Evolutionary conservation across 139 green algal species (phyloP).

Genomic region (Dunaliella primolecta): DNA sequence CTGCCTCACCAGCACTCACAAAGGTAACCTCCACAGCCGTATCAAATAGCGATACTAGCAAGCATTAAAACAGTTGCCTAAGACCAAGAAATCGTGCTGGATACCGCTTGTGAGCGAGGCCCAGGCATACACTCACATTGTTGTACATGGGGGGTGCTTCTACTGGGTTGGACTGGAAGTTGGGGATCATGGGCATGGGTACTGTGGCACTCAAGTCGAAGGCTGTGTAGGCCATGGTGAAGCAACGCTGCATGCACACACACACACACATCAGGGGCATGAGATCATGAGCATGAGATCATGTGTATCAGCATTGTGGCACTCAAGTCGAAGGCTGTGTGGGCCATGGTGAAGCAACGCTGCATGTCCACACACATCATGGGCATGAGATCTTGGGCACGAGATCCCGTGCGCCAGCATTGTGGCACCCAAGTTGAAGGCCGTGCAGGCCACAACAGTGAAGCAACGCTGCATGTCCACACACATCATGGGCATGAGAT

Average conservation of each 20-base stretch:
- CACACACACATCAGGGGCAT: neutral
- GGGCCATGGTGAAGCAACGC: constrained; percentile 4
- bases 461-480: constrained; percentile 4
- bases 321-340: constrained; percentile 1
- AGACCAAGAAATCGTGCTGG: too few relatives aligned
- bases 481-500: too few relatives aligned
- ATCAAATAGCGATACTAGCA: too few relatives aligned
- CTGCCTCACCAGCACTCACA: too few relatives aligned
- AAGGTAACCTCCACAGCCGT: too few relatives aligned
- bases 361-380: neutral
- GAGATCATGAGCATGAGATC: too few relatives aligned
- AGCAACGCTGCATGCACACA: neutral
- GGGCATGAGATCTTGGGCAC: too few relatives aligned
- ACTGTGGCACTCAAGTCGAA: constrained; percentile 1
- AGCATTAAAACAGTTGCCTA: too few relatives aligned
- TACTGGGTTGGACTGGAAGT: neutral
- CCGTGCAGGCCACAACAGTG: constrained; percentile 6
- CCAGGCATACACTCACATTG: neutral
- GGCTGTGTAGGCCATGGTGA: constrained; percentile 9
- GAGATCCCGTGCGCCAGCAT: too few relatives aligned
- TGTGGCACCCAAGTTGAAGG: too few relatives aligned
- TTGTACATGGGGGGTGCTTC: neutral
- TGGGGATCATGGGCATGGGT: neutral
- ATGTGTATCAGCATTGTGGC: neutral
- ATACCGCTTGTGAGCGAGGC: too few relatives aligned